Percentiles rank a stretch among this genome's conserved stretches.
Evolutionary conservation across 495 filamentous ascomycete genomes (phyloP).

Genomic region (Staphylotrichum longicolle): DNA sequence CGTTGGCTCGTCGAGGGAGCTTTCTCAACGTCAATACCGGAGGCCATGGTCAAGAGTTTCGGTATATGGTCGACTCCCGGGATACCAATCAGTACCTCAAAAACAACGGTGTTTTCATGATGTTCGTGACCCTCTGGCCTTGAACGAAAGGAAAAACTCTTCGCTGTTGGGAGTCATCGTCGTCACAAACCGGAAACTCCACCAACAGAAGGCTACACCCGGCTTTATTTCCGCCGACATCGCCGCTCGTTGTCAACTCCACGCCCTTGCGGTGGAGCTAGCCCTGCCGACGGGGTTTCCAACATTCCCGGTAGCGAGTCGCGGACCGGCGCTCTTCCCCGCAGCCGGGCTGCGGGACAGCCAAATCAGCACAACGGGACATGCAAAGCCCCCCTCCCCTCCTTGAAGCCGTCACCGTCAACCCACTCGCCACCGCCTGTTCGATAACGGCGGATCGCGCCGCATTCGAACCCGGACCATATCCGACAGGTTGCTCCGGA

Average conservation of each 20-base stretch:
- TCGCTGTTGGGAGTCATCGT: too few species aligned
- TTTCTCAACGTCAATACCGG: conserved; percentile 19
- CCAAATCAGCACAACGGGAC: background rate
- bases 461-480: background rate
- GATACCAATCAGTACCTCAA: too few species aligned
- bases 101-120: too few species aligned
- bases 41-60: background rate
- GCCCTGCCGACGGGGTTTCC: background rate
- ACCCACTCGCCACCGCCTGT: background rate
- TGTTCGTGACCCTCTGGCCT: too few species aligned
- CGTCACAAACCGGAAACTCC: background rate
- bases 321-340: conserved; percentile 14
- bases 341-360: conserved; percentile 4
- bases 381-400: conserved; percentile 4
- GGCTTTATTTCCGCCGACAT: conserved; percentile 23
- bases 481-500: background rate
- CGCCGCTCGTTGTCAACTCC: conserved; percentile 11
- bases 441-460: background rate
- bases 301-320: conserved; percentile 10
- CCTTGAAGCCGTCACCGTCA: background rate
- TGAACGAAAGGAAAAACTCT: too few species aligned
- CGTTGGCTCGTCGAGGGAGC: background rate
- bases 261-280: conserved; percentile 18
- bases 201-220: conserved; percentile 10
- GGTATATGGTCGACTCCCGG: background rate